Evolutionary conservation across 2,329 filamentous ascomycete genomes (phyloP), one percentile per base, ranked within the genome.

Genomic region (Parasarocladium wereldwijsianum): DNA sequence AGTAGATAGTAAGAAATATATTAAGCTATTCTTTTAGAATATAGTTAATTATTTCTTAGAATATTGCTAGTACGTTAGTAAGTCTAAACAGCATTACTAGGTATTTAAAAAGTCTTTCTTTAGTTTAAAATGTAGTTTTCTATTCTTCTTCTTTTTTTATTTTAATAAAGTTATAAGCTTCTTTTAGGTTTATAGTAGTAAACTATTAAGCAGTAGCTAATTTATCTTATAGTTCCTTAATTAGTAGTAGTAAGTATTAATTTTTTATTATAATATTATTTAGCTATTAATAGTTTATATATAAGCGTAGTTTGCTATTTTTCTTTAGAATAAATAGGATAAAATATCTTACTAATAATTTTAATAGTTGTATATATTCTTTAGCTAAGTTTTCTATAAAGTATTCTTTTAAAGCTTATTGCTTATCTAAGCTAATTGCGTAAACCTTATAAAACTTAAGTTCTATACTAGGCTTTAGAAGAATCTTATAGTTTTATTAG

Each of bases 61-160:
- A 43, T n/a, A 23, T 36, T 4, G 27, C 30, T 22, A 27, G 29
- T 3, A 24, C 31, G 24, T 47, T 47, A 26, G 28, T 41, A 27
- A 50, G 24, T 14, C 31, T 36, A 38, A 51, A 49, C 8, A 26
- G 37, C 35, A 49, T 45, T 7, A 58, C 41, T 23, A 44, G 24
- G 23, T 45, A 58, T 36, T 59, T 31, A 34, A 39, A 58, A 5
- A 40, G 34, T 24, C 47, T 38, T 35, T 45, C 55, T 16, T 41
- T 28, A 3, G 40, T 55, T 14, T 32, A 17, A 32, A 57, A 58
- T 1, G 41, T 40, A 13, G 37, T 55, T 34, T 49, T 53, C 41
- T 36, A 52, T 36, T 54, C 38, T 23, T 57, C 32, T 6, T 43
- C 43, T 38, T 41, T 14, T 15, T 37, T 40, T 14, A 58, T 54